Percentiles rank a stretch among this genome's conserved stretches.
These are phyloP conservation scores for Citrullus colocynthis DNA, from an alignment of 306 rosid species.

Conservation along the genomic window DNA sequence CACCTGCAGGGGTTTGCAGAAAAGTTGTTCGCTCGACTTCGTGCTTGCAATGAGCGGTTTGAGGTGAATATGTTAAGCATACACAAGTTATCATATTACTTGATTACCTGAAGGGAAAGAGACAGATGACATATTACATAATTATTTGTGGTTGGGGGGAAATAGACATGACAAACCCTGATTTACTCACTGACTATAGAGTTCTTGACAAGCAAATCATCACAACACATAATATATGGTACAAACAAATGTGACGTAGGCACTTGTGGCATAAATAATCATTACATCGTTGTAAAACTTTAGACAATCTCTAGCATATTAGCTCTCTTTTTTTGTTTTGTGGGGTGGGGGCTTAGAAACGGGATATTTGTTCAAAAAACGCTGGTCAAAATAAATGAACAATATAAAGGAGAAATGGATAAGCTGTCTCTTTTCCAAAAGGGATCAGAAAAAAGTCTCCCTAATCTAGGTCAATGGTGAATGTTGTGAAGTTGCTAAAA, in stretches of 20 bases:
- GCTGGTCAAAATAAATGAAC: no score
- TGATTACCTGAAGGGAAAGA: not conserved
- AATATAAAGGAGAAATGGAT: not conserved
- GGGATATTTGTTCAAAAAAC: no score
- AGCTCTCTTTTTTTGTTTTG: no score
- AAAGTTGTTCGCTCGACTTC: constrained; percentile 64
- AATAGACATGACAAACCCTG: not conserved
- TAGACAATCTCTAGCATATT: no score
- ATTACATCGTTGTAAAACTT: not conserved
- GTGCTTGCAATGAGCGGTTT: constrained; percentile 52
- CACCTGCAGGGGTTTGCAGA: constrained; percentile 70
- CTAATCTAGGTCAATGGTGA: not conserved
- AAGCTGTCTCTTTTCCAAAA: not conserved
- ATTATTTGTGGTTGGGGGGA: not conserved
- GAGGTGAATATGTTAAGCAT: constrained; percentile 31
- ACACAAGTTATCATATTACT: not conserved
- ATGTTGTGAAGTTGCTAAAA: not conserved
- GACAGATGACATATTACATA: not conserved
- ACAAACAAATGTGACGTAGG: not conserved
- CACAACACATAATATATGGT: not conserved
- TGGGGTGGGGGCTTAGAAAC: no score
- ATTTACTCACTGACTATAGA: not conserved
- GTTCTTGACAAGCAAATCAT: not conserved
- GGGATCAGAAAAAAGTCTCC: not conserved
- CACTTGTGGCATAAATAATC: not conserved